These are phyloP conservation scores for Candida lessepsii DNA, from an alignment of 805 yeast genomes.

Conservation along the genomic window DNA sequence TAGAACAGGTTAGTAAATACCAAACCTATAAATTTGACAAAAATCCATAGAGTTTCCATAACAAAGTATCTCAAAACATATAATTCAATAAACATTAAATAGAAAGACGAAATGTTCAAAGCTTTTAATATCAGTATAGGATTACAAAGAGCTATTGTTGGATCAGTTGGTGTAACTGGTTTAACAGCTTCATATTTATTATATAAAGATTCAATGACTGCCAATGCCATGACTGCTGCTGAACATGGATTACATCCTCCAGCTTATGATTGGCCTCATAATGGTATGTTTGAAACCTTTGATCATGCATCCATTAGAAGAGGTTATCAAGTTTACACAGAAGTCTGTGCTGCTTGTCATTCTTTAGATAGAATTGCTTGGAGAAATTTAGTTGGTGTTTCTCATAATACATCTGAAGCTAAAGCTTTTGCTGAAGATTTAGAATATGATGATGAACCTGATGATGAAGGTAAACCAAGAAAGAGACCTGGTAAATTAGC, in stretches of 20 bases:
- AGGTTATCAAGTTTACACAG: slow-evolving; percentile 98
- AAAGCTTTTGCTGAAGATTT: slow-evolving; percentile 93
- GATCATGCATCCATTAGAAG: slow-evolving; percentile 97
- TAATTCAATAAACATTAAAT: background rate
- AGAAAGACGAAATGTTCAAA: slow-evolving; percentile 19
- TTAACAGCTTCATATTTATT: slow-evolving; percentile 76
- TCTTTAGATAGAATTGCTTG: slow-evolving; percentile 95
- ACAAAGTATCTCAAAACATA: slow-evolving; percentile 4
- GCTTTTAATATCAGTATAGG: slow-evolving; percentile 18
- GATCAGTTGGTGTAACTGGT: slow-evolving; percentile 72
- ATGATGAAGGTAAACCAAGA: slow-evolving; percentile 95
- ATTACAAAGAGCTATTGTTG: slow-evolving; percentile 53
- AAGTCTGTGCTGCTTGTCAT: slow-evolving; percentile 99
- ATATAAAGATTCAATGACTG: slow-evolving; percentile 82
- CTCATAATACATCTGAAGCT: slow-evolving; percentile 87
- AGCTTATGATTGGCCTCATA: slow-evolving; percentile 88
- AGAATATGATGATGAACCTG: slow-evolving; percentile 96
- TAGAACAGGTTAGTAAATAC: slow-evolving; percentile 1
- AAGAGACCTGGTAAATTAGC: slow-evolving; percentile 98
- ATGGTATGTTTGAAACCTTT: slow-evolving; percentile 84
- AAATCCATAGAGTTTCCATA: slow-evolving; percentile 2
- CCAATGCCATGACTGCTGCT: slow-evolving; percentile 96
- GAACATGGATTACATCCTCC: slow-evolving; percentile 99
- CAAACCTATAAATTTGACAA: background rate
- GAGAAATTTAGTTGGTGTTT: slow-evolving; percentile 97